Conservation (phyloP, 2,329 filamentous ascomycete species). For the Xylaria sp. region DNA sequence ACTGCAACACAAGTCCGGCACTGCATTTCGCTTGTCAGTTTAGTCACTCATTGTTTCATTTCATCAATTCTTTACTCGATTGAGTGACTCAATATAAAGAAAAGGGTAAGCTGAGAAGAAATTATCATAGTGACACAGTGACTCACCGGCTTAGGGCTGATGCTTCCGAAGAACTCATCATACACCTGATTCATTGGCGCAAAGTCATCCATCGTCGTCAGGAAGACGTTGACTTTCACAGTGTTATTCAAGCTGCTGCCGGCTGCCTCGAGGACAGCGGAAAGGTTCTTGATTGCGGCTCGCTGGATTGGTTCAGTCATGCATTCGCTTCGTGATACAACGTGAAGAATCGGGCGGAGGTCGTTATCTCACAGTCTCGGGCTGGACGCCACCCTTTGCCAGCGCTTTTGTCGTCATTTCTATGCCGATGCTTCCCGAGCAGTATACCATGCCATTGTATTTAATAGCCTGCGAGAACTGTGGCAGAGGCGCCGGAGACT, state of each 20-base stretch:
- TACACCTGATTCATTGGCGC: conserved; percentile 68
- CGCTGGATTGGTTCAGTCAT: conserved; percentile 51
- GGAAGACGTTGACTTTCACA: conserved; percentile 75
- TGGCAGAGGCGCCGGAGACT: conserved; percentile 63
- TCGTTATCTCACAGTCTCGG: conserved; percentile 57
- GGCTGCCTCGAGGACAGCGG: conserved; percentile 68
- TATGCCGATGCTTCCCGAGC: conserved; percentile 71
- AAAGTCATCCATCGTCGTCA: conserved; percentile 74
- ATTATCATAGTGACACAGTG: conserved; percentile 46
- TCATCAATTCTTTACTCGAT: not conserved
- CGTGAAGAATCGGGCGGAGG: not conserved
- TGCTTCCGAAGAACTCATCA: conserved; percentile 58
- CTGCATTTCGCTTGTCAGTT: conserved; percentile 42
- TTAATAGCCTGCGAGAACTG: conserved; percentile 71
- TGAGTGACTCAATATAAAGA: too few species aligned
- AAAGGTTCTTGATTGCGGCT: conserved; percentile 69
- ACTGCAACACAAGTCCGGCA: conserved; percentile 77
- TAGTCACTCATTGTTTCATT: not conserved
- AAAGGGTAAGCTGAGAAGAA: not conserved
- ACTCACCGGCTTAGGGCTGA: conserved; percentile 60
- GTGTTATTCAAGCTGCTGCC: conserved; percentile 69
- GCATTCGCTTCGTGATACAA: not conserved
- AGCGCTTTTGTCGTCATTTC: conserved; percentile 65
- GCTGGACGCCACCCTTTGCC: conserved; percentile 67
- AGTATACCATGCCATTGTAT: conserved; percentile 76